Evolutionary conservation across 495 filamentous ascomycete genomes (phyloP), one percentile per base, ranked within the genome.

Genomic region (Penicillium odoratum): DNA sequence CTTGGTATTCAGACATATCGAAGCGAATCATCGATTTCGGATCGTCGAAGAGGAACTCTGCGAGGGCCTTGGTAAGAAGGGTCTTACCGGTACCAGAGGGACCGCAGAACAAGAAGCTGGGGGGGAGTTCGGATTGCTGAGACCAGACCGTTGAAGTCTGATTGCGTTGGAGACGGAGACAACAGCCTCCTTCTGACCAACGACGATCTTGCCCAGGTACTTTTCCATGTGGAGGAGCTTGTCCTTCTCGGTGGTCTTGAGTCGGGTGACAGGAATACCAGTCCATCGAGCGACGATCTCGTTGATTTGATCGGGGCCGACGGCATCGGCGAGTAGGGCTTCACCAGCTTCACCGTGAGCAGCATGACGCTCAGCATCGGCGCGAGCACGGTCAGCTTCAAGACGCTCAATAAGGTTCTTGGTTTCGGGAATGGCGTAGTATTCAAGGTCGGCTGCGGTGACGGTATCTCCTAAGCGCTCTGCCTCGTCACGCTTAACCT

Each of bases 1-100:
- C 94, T 74, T 98, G 95, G 74, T 98, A 98, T 71, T 98, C 94
- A 7, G 94, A 98, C 94, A 98, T 98, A 74, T 98, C 94, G 78
- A 98, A 93, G 15, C 94, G 90, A 67, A 98, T 96, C 94, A 98
- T 98, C 16, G 92, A 78, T 80, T 97, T 97, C 15, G 94, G 81
- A 66, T 98, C 94, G 68, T 98, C 94, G 74, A 98, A 98, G 36
- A 98, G 81, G 80, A 98, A 98, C 71, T 98, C 94, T 45, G 94
- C 94, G 9, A 98, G 82, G 8, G 92, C 92, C 73, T 98, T 98
- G 56, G 93, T 97, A 48, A 98, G 86, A 11, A 98, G 78, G 3
- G 94, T 98, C 77, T 98, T 98, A 74, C 94, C 94, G 3, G 94
- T 98, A 73, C 94, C 94, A 0, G 93, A 97, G 8, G 94, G 94